Percentiles rank a stretch among this genome's conserved stretches.
These are phyloP conservation scores for Aspergillus novoparasiticus DNA, from an alignment of 2,329 filamentous ascomycete genomes.

Conservation along the genomic window DNA sequence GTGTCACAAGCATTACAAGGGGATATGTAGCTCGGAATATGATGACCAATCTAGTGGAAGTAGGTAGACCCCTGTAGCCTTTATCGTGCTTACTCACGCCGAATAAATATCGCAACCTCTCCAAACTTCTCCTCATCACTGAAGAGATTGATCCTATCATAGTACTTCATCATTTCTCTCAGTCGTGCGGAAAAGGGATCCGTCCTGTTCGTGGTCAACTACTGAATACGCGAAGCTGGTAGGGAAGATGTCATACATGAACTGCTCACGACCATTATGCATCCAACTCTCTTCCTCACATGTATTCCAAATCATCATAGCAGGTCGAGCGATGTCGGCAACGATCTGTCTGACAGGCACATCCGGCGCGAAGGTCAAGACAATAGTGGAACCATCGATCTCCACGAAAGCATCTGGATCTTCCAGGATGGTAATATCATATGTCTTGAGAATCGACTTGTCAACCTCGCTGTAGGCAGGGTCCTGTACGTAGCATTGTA, in stretches of 20 bases:
- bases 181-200: background rate
- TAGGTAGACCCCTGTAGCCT: too few relatives aligned
- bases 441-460: constrained; percentile 3
- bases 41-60: too few relatives aligned
- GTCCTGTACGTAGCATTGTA: constrained; percentile 19
- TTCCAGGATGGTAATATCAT: constrained; percentile 13
- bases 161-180: background rate
- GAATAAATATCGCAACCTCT: background rate
- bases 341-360: constrained; percentile 37
- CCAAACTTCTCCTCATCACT: background rate
- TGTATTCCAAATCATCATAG: constrained; percentile 18
- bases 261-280: background rate
- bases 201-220: background rate
- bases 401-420: constrained; percentile 32
- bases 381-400: constrained; percentile 32
- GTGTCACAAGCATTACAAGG: too few relatives aligned
- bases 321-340: constrained; percentile 34
- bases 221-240: background rate
- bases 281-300: background rate
- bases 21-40: too few relatives aligned
- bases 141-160: background rate
- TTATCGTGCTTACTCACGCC: background rate
- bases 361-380: constrained; percentile 31
- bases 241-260: background rate
- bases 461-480: constrained; percentile 18